Percentiles rank a stretch among this genome's conserved stretches.
Evolutionary conservation across 2,329 filamentous ascomycete genomes (phyloP).

Genomic region (Monosporascus sp.): DNA sequence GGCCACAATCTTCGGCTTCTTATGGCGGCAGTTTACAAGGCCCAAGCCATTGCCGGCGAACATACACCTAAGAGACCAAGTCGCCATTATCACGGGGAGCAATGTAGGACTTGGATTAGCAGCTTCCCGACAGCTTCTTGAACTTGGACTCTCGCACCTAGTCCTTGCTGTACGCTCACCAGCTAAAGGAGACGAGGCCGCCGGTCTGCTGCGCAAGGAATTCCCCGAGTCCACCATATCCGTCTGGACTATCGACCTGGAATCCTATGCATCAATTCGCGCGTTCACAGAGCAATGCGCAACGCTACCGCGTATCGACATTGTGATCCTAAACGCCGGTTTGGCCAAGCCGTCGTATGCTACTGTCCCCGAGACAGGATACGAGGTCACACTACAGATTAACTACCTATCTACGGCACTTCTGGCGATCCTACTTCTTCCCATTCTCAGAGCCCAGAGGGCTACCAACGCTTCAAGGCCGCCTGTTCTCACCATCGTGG

Average conservation of each 20-base stretch:
- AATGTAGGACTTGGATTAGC: conserved; percentile 43
- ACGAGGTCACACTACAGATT: conserved; percentile 36
- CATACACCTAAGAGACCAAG: conserved; percentile 26
- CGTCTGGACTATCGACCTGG: conserved; percentile 40
- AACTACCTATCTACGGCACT: conserved; percentile 31
- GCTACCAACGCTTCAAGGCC: background rate
- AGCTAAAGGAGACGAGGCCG: conserved; percentile 33
- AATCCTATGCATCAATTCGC: conserved; percentile 35
- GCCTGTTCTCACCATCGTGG: conserved; percentile 20
- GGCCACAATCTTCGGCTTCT: conserved; percentile 36
- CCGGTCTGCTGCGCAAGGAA: conserved; percentile 21
- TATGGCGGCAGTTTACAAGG: conserved; percentile 20
- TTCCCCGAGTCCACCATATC: conserved; percentile 28
- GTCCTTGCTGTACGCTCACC: conserved; percentile 37
- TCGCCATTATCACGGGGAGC: conserved; percentile 39
- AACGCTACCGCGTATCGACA: conserved; percentile 33
- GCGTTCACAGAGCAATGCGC: conserved; percentile 30
- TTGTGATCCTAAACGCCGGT: conserved; percentile 40
- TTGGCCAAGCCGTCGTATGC: conserved; percentile 17
- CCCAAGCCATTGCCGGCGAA: conserved; percentile 12
- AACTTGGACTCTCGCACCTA: conserved; percentile 29
- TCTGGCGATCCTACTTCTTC: conserved; percentile 26
- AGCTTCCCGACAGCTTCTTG: conserved; percentile 32
- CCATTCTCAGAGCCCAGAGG: conserved; percentile 16
- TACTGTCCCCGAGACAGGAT: conserved; percentile 23